Evolutionary conservation across 164 flowering plant genomes (phyloP), one percentile per base, ranked within the genome.

Genomic region (Tinospora cordifolia): DNA sequence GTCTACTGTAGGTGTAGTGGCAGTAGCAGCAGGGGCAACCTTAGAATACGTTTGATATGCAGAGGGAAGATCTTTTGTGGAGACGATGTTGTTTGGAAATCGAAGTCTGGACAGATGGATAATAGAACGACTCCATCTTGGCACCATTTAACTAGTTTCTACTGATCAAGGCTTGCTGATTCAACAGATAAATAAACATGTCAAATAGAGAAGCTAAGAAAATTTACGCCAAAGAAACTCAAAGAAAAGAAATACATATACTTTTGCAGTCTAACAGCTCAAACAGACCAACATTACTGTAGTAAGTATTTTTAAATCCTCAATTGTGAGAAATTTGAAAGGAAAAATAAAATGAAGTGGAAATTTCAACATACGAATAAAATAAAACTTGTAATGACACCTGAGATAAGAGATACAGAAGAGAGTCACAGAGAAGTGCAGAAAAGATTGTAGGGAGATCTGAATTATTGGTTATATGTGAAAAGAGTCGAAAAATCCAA

Each of bases 81-180:
- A 51, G 21, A 6, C 22, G 7, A 19, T 51, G 21, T 17, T 51
- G 59, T 51, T 51, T n/a, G 6, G 59, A 51, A 51, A 51, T 15
- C 59, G 22, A 51, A 51, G 59, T 51, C 19, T 51, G 59, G 59
- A 51, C 17, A 51, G 59, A 51, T 51, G 59, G n/a, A 51, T 51
- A 15, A 51, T 17, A 2, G 59, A 51, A 22, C 59, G 59, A 51
- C 59, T 51, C 59, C 59, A 51, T 51, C 59, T 51, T 51, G 21
- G 59, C 59, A 51, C 59, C 59, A 51, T 51, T 51, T 51, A 51
- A 4, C 59, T 17, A 5, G 59, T 51, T 51, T 51, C 17, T 51
- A 51, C 21, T 17, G 59, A 49, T 49, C 19, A 6, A 30, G 59
- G 59, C n/a, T 51, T 15, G 22, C 59, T n/a, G 19, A 51, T n/a